Percentiles rank a stretch among this genome's conserved stretches.
Conservation (phyloP, 2,329 filamentous ascomycete species). For the Arthroderma sp. region DNA sequence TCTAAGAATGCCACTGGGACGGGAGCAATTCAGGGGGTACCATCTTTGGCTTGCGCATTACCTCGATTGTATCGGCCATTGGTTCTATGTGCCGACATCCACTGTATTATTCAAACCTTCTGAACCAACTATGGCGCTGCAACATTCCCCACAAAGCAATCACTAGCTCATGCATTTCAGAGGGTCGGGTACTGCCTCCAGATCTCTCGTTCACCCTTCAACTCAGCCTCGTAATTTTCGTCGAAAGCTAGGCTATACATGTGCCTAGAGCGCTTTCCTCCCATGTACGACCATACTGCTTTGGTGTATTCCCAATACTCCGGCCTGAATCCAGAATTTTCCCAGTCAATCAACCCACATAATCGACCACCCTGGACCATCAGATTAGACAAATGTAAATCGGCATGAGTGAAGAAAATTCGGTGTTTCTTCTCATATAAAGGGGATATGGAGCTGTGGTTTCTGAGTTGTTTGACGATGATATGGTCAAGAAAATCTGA, state of each 20-base stretch:
- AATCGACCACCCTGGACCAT: constrained; percentile 5
- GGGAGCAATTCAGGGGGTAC: too few species aligned
- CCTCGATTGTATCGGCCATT: too few species aligned
- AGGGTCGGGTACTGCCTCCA: constrained; percentile 1
- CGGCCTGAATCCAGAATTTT: constrained; percentile 9
- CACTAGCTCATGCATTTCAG: too few species aligned
- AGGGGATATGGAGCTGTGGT: not conserved
- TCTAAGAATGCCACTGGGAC: too few species aligned
- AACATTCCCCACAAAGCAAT: too few species aligned
- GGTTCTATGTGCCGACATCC: too few species aligned
- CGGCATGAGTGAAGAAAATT: constrained; percentile 9
- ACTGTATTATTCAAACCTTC: too few species aligned
- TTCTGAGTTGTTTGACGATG: not conserved
- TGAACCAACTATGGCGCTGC: too few species aligned
- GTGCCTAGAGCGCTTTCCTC: not conserved
- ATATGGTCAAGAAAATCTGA: constrained; percentile 6
- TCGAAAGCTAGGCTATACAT: constrained; percentile 6
- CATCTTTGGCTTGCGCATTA: too few species aligned
- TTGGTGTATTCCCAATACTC: constrained; percentile 11
- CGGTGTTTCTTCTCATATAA: constrained; percentile 7
- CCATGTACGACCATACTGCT: constrained; percentile 3
- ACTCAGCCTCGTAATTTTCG: constrained; percentile 5
- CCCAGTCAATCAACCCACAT: constrained; percentile 9
- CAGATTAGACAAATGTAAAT: constrained; percentile 8
- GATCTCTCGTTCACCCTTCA: constrained; percentile 4